A percentile compares a stretch with the other conserved stretches of the same genome.
Evolutionary conservation across 2,329 filamentous ascomycete genomes (phyloP).

Genomic region (Thielaviopsis cerberus): DNA sequence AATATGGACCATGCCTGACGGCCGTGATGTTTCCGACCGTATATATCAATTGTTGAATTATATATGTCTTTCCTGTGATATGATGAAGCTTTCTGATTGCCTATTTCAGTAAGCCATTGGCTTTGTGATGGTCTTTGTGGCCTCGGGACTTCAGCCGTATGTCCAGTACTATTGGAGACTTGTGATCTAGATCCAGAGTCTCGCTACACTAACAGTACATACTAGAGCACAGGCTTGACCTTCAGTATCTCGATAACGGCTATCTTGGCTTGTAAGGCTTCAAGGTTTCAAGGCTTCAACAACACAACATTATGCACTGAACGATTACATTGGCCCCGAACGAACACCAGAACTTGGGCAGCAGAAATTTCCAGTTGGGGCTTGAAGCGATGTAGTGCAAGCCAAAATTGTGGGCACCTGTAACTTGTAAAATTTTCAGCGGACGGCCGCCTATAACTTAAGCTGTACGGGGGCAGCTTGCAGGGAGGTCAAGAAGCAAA

Average conservation of each 20-base stretch:
- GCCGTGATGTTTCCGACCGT: slow-evolving; percentile 4
- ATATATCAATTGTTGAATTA: not conserved
- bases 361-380: not conserved
- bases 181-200: no score
- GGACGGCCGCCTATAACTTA: not conserved
- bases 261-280: not conserved
- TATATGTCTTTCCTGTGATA: slow-evolving; percentile 1
- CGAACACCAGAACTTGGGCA: not conserved
- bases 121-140: not conserved
- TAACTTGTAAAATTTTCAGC: not conserved
- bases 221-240: no score
- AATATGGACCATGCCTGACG: slow-evolving; percentile 3
- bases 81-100: not conserved
- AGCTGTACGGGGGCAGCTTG: no score
- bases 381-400: not conserved
- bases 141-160: not conserved
- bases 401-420: not conserved
- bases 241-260: no score
- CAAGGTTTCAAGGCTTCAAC: not conserved
- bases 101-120: not conserved
- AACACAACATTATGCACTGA: not conserved
- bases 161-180: not conserved
- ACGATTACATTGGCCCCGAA: not conserved
- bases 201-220: no score
- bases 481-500: no score